Conservation (phyloP, 139 green algal species). For the Picochlorum sp. region DNA sequence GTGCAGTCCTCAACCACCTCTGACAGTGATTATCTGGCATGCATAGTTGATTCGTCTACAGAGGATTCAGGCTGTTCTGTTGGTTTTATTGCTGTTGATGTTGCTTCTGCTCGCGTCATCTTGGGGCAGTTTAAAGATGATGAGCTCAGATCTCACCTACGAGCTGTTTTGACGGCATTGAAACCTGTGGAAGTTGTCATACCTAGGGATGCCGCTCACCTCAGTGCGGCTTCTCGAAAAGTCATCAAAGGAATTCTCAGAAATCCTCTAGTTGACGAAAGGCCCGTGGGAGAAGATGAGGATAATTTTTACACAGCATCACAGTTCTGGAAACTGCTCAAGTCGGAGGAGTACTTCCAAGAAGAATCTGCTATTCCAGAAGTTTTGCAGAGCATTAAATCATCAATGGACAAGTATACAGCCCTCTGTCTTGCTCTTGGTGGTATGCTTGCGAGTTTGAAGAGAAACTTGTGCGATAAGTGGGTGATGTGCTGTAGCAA, state of each 20-base stretch:
- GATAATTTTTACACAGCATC: slow-evolving; percentile 11
- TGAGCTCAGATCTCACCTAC: slow-evolving; percentile 56
- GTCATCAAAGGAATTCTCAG: slow-evolving; percentile 28
- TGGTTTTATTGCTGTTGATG: slow-evolving; percentile 68
- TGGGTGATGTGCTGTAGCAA: slow-evolving; percentile 33
- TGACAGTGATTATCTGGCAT: slow-evolving; percentile 51
- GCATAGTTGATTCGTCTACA: slow-evolving; percentile 27
- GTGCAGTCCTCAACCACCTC: slow-evolving; percentile 36
- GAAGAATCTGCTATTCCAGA: neutral
- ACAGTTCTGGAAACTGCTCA: slow-evolving; percentile 12
- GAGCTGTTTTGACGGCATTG: slow-evolving; percentile 58
- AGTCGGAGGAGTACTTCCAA: neutral
- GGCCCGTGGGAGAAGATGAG: slow-evolving; percentile 19
- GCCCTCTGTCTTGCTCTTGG: slow-evolving; percentile 28
- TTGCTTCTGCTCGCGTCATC: slow-evolving; percentile 55
- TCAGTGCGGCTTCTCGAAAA: slow-evolving; percentile 28
- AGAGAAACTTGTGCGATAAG: slow-evolving; percentile 63
- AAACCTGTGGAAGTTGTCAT: slow-evolving; percentile 79
- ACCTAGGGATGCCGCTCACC: slow-evolving; percentile 3
- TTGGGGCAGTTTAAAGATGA: slow-evolving; percentile 67
- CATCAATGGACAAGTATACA: neutral
- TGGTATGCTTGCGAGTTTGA: slow-evolving; percentile 49
- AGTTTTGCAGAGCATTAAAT: slow-evolving; percentile 11
- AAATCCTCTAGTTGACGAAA: slow-evolving; percentile 26
- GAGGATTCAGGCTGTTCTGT: slow-evolving; percentile 17